Evolutionary conservation across 2,329 filamentous ascomycete species (phyloP).

Genomic region (Calonectria leucothoes): DNA sequence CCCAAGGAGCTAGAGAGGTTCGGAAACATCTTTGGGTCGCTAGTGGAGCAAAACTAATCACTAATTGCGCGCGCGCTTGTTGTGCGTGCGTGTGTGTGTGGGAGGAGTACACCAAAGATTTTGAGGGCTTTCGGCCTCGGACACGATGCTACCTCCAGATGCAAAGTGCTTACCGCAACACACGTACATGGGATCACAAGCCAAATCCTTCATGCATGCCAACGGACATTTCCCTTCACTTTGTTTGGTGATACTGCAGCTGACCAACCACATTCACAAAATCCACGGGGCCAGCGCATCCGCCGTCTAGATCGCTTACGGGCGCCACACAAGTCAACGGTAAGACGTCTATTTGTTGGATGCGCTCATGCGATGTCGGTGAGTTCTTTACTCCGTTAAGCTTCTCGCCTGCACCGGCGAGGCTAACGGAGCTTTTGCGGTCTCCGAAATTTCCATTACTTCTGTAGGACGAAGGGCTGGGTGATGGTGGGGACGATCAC

Average conservation of each 20-base stretch:
- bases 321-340: neutral
- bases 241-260: neutral
- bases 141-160: neutral
- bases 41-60: neutral
- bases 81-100: neutral
- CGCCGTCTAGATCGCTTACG: neutral
- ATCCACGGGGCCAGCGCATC: neutral
- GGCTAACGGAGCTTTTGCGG: neutral
- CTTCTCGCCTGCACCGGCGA: slow-evolving; percentile 13
- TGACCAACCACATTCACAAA: slow-evolving; percentile 2
- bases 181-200: neutral
- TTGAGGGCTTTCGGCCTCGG: neutral
- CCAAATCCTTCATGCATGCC: slow-evolving; percentile 6
- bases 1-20: neutral
- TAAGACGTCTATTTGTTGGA: neutral
- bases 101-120: neutral
- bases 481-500: neutral
- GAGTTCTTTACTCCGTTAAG: neutral
- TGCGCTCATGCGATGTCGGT: neutral
- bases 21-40: neutral
- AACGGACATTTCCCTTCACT: neutral
- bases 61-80: neutral
- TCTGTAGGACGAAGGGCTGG: neutral
- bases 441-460: neutral
- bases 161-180: neutral